These are phyloP conservation scores for Fusarium sp. DNA, from an alignment of 2,329 filamentous ascomycete species.

Conservation along the genomic window DNA sequence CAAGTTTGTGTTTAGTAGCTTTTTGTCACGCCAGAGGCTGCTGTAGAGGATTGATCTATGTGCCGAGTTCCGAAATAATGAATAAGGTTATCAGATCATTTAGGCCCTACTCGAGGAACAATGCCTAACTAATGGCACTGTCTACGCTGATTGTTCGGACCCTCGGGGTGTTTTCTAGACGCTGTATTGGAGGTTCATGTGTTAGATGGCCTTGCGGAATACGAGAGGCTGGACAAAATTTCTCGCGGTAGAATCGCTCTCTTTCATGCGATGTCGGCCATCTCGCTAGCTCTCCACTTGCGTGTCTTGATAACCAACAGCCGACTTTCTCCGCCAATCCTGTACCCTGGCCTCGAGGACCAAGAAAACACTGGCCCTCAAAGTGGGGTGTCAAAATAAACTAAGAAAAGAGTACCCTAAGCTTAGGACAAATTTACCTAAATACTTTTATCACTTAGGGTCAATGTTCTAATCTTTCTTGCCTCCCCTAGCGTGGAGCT, in stretches of 20 bases:
- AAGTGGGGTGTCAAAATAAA: too few species aligned
- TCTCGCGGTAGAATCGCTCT: background rate
- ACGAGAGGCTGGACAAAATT: background rate
- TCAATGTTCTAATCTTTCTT: too few species aligned
- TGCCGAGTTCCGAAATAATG: constrained; percentile 1
- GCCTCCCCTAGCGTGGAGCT: too few species aligned
- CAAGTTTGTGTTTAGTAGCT: background rate
- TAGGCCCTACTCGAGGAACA: background rate
- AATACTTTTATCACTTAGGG: too few species aligned
- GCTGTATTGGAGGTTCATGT: background rate
- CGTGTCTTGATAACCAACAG: background rate
- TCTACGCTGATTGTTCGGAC: background rate
- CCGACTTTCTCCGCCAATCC: background rate
- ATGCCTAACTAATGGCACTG: background rate
- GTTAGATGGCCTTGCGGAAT: background rate
- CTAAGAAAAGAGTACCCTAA: too few species aligned
- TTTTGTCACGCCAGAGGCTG: background rate
- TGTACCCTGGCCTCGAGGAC: background rate
- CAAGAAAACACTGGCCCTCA: too few species aligned
- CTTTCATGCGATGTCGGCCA: background rate
- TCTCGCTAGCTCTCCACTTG: background rate
- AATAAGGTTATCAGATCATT: constrained; percentile 6
- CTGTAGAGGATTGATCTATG: background rate
- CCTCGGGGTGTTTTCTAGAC: background rate
- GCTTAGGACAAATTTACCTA: too few species aligned